These are phyloP conservation scores for Xylogone sp. DNA, from an alignment of 2,329 filamentous ascomycete species.

Conservation along the genomic window DNA sequence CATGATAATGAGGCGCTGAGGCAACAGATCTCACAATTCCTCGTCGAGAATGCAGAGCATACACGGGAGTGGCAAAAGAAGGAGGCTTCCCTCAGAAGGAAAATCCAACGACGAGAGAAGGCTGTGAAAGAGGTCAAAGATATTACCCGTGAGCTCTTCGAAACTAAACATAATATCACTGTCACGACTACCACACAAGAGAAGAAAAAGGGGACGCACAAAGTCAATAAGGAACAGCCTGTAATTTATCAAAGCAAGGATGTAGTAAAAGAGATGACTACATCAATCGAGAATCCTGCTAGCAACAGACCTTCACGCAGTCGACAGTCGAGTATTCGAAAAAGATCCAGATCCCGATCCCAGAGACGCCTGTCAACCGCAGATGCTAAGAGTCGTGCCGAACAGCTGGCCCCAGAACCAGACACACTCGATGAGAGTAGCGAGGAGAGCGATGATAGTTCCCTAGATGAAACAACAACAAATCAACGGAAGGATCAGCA, in stretches of 20 bases:
- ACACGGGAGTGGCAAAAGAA: constrained; percentile 34
- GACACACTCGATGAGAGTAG: not conserved
- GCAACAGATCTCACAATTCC: not conserved
- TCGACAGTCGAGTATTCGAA: not conserved
- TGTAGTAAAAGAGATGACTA: not conserved
- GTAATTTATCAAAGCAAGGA: not conserved
- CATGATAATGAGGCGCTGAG: constrained; percentile 27
- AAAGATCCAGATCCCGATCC: constrained; percentile 3
- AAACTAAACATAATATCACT: not conserved
- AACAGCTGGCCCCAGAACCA: not conserved
- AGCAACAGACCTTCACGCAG: not conserved
- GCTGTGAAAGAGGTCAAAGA: constrained; percentile 8
- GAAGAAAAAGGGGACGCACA: not conserved
- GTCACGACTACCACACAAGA: not conserved
- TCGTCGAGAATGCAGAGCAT: constrained; percentile 16
- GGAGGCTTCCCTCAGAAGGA: constrained; percentile 35
- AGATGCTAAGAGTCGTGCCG: not conserved
- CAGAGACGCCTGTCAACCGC: constrained; percentile 15
- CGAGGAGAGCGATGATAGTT: constrained; percentile 2
- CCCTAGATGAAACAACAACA: constrained; percentile 5
- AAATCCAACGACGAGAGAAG: constrained; percentile 23
- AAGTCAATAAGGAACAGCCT: no score
- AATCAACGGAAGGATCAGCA: constrained; percentile 4
- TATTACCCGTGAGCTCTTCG: constrained; percentile 11
- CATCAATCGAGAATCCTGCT: not conserved